Percentiles rank a stretch among this genome's conserved stretches.
Evolutionary conservation across 495 filamentous ascomycete genomes (phyloP).

Genomic region (Penicillium odoratum): DNA sequence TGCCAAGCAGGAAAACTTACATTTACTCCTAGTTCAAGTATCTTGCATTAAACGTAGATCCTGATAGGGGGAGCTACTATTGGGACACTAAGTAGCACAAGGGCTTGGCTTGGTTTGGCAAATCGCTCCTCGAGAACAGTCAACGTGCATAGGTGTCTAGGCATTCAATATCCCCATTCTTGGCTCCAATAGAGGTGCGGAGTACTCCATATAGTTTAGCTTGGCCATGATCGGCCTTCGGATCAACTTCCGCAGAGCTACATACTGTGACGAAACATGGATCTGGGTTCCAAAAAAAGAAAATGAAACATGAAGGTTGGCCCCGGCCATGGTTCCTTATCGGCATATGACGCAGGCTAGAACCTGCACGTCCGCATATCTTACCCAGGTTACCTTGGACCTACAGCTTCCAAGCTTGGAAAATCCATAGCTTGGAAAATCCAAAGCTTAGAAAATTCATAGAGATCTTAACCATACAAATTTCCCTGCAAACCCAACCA

Average conservation of each 20-base stretch:
- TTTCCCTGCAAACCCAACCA: too few relatives aligned
- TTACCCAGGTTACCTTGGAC: too few relatives aligned
- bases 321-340: too few relatives aligned
- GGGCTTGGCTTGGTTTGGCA: not conserved
- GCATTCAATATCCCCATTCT: not conserved
- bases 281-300: too few relatives aligned
- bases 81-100: not conserved
- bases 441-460: too few relatives aligned
- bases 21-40: constrained; percentile 14
- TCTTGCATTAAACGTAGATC: constrained; percentile 10
- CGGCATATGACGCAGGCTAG: too few relatives aligned
- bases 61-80: not conserved
- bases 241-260: not conserved
- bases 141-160: not conserved
- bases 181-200: not conserved
- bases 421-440: too few relatives aligned
- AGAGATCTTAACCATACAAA: too few relatives aligned
- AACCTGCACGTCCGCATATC: too few relatives aligned
- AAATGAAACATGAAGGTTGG: too few relatives aligned
- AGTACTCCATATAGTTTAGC: not conserved
- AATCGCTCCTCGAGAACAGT: not conserved
- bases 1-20: constrained; percentile 14
- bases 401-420: too few relatives aligned
- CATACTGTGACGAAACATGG: too few relatives aligned
- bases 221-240: not conserved